phyloP scores from a whole-genome alignment of 129 eudicot genomes.

The Tagetes patula region DNA sequence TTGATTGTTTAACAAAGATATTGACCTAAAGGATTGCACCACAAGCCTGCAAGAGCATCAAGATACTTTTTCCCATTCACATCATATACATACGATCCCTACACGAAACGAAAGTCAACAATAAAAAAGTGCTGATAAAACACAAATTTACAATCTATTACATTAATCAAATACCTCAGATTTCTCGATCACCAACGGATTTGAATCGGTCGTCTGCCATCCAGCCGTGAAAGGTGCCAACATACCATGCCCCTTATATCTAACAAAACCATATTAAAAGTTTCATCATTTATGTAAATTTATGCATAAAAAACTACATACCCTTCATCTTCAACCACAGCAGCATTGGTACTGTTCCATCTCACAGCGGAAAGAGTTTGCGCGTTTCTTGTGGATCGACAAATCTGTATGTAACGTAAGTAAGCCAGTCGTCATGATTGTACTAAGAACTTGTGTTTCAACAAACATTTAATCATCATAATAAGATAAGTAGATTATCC shows the following conservation, averaged over 20 bases:
- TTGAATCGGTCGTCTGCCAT: constrained; percentile 65
- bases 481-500: background rate
- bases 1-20: constrained; percentile 7
- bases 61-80: constrained; percentile 78
- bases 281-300: background rate
- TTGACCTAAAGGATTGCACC: constrained; percentile 87
- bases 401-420: constrained; percentile 23
- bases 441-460: background rate
- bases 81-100: constrained; percentile 92
- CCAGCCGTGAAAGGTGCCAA: constrained; percentile 97
- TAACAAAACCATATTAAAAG: constrained; percentile 24
- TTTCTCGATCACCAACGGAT: constrained; percentile 70
- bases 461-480: background rate
- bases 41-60: constrained; percentile 93
- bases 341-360: constrained; percentile 47
- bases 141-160: background rate
- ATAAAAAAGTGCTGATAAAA: background rate
- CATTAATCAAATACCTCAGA: constrained; percentile 49
- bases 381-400: constrained; percentile 23
- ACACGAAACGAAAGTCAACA: background rate
- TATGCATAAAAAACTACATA: constrained; percentile 37
- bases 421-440: background rate
- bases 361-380: constrained; percentile 28
- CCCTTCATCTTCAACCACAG: constrained; percentile 45
- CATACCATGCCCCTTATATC: constrained; percentile 88